Evolutionary conservation across 2,329 filamentous ascomycete genomes (phyloP), one percentile per base, ranked within the genome.

Genomic region (Talaromyces sp.): DNA sequence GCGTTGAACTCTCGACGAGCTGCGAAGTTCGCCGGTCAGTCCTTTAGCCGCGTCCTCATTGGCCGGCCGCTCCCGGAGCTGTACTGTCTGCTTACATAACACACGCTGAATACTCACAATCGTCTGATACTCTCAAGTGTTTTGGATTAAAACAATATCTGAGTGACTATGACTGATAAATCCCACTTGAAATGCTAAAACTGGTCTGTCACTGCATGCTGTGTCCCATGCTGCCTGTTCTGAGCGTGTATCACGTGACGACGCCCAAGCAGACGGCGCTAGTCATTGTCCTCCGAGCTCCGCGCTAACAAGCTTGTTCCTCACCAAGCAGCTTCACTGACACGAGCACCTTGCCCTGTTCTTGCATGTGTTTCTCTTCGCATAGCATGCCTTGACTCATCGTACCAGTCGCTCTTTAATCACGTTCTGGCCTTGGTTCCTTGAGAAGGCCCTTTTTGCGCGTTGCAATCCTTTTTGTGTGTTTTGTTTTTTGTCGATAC

Each of bases 41-140:
- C 69, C 71, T 72, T 70, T 67, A 63, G 66, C 68, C 43, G 19
- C 50, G 29, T 46, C 64, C 57, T 75, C 71, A 76, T 77, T 76
- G 73, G 74, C 55, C 62, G 59, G n/a, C 19, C 17, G 9, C 0
- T 11, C 27, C 58, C 55, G 51, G 35, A 57, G 59, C 63, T 60
- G 53, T 56, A n/a, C 21, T 58, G n/a, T 21, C 38, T 55, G 62
- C 62, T 63, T 59, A 63, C 56, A 59, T 63, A 63, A 63, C 26
- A 9, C 26, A 29, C 6, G 17, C 31, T 13, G 17, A 52, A 7
- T 29, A 14, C 10, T 27, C 49, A 27, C 46, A 14, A 26, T 2
- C 13, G 21, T 17, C 17, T 29, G 49, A 29, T 11, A 24, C 17
- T 38, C 14, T 31, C 10, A 38, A 11, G 13, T 35, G 13, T 3